Percentiles rank a stretch among this genome's conserved stretches.
Conservation (phyloP, 192 early-diverging fungal species). For the Entomortierella parvispora region DNA sequence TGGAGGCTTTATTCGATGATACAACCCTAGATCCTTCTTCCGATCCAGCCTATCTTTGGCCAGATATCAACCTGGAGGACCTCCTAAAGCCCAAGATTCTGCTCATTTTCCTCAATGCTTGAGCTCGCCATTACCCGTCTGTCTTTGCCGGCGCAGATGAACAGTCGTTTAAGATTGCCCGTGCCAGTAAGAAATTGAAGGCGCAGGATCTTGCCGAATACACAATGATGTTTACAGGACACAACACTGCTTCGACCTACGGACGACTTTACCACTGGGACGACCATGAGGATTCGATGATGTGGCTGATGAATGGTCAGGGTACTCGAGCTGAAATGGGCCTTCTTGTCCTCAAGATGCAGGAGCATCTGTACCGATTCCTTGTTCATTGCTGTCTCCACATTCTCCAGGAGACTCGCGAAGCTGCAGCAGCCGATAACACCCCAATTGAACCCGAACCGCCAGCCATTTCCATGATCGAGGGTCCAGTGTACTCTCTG, state of each 20-base stretch:
- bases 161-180: constrained; percentile 26
- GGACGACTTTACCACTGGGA: constrained; percentile 30
- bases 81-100: constrained; percentile 37
- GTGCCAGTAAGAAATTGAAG: constrained; percentile 19
- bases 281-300: constrained; percentile 11
- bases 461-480: neutral
- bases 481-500: no score
- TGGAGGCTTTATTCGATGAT: constrained; percentile 25
- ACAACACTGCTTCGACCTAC: constrained; percentile 29
- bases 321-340: constrained; percentile 18
- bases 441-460: constrained; percentile 27
- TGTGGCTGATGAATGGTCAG: constrained; percentile 17
- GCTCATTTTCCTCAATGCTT: constrained; percentile 37
- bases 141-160: constrained; percentile 31
- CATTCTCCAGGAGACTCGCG: constrained; percentile 32
- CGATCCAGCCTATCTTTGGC: constrained; percentile 24
- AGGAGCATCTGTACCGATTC: constrained; percentile 33
- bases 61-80: constrained; percentile 42
- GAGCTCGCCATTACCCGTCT: constrained; percentile 34
- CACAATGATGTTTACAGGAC: constrained; percentile 42
- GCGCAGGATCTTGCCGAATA: constrained; percentile 24
- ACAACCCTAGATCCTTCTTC: neutral
- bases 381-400: constrained; percentile 30
- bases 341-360: constrained; percentile 30
- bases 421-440: constrained; percentile 13